These are phyloP conservation scores for Leccinum longicurvipes DNA, from an alignment of 768 basidiomycete genomes.

Conservation along the genomic window DNA sequence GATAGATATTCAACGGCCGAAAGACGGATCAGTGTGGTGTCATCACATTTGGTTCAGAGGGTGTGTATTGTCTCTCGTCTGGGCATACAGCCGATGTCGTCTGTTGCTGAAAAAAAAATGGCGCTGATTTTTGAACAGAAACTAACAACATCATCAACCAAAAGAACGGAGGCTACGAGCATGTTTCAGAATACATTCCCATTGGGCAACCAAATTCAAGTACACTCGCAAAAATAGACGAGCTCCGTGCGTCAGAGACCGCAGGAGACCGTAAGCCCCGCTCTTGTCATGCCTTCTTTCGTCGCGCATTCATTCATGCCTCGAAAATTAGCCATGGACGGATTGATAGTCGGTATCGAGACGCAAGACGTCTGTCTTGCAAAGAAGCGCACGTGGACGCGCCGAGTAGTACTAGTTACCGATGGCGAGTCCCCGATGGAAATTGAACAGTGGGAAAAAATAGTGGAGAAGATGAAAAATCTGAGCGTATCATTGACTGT, in stretches of 20 bases:
- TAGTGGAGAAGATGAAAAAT: constrained; percentile 59
- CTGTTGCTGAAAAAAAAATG: neutral
- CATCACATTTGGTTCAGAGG: constrained; percentile 80
- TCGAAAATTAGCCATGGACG: constrained; percentile 66
- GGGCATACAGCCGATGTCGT: neutral
- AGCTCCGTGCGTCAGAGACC: constrained; percentile 51
- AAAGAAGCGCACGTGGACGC: constrained; percentile 79
- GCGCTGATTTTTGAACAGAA: constrained; percentile 34
- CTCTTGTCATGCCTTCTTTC: neutral
- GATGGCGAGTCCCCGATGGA: constrained; percentile 79
- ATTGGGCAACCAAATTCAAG: constrained; percentile 62
- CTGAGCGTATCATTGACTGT: constrained; percentile 60
- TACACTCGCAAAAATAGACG: constrained; percentile 65
- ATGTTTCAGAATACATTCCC: constrained; percentile 66
- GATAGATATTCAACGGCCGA: constrained; percentile 82
- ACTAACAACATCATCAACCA: constrained; percentile 64
- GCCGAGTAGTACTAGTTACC: constrained; percentile 80
- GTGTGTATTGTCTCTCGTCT: constrained; percentile 32
- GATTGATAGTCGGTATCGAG: constrained; percentile 81
- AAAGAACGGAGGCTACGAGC: constrained; percentile 66
- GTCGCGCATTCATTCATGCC: neutral
- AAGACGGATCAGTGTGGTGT: constrained; percentile 96
- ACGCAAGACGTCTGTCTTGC: constrained; percentile 66
- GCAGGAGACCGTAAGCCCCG: constrained; percentile 63
- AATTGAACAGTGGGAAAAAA: constrained; percentile 71